Conservation (phyloP, 2,329 filamentous ascomycete genomes). For the Remersonia thermophila region DNA sequence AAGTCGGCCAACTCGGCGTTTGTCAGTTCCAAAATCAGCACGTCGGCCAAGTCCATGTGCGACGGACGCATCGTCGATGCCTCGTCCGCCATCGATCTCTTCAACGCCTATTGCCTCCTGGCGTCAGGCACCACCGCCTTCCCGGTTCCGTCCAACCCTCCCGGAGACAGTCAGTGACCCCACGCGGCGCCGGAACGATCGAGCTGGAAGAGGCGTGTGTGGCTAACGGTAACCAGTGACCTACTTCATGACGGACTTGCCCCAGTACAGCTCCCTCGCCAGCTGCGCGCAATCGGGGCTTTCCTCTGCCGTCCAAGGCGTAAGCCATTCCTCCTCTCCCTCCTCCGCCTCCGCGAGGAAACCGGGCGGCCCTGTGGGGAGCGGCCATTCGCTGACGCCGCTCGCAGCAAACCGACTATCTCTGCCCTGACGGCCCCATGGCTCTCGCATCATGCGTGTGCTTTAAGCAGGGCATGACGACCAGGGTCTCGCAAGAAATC, state of each 20-base stretch:
- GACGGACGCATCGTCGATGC: conserved; percentile 34
- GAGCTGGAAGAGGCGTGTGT: too few relatives aligned
- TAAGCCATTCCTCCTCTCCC: conserved; percentile 21
- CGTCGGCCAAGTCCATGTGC: conserved; percentile 32
- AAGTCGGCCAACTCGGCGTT: conserved; percentile 36
- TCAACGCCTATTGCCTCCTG: conserved; percentile 39
- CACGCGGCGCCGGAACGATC: too few relatives aligned
- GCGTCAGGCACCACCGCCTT: conserved; percentile 37
- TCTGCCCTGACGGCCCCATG: conserved; percentile 34
- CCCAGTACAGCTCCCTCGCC: conserved; percentile 32
- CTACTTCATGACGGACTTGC: conserved; percentile 41
- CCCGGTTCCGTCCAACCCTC: conserved; percentile 31
- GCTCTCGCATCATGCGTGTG: conserved; percentile 41
- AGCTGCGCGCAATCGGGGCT: conserved; percentile 34
- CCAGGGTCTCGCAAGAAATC: conserved; percentile 30
- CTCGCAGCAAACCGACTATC: conserved; percentile 24
- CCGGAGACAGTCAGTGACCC: conserved; percentile 41
- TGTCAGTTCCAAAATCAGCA: conserved; percentile 31
- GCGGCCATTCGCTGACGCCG: neutral
- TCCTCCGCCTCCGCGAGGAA: too few relatives aligned
- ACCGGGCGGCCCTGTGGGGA: too few relatives aligned
- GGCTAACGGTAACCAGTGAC: conserved; percentile 25
- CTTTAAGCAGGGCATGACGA: conserved; percentile 35
- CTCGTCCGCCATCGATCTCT: conserved; percentile 37
- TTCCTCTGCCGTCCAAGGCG: conserved; percentile 29